Evolutionary conservation across 2,329 filamentous ascomycete genomes (phyloP), one percentile per base, ranked within the genome.

Genomic region (Alternaria burnsii): DNA sequence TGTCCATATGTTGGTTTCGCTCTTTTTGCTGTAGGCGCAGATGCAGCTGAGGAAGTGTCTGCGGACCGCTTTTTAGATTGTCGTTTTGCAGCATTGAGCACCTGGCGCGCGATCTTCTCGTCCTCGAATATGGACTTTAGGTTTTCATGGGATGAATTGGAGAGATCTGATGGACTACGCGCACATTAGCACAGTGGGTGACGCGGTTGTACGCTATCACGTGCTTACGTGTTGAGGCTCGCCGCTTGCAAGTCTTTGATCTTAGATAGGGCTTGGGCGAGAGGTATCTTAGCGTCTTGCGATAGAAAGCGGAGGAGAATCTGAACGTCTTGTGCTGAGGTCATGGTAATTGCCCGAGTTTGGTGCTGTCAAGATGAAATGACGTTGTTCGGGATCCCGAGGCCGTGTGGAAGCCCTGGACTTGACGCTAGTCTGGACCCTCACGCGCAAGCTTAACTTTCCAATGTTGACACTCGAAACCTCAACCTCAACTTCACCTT

Each of bases 81-180:
- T 18, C 84, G 79, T 75, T 87, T 88, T 2, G 86, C 85, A 32
- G 86, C 85, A 65, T 83, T 85, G 46, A 84, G 76, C 14, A 88
- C 80, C 71, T 87, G 84, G 67, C 86, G 87, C 14, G 84, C 81
- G 4, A 83, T 42, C 67, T 88, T 88, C 8, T 85, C 82, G 55
- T 88, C 85, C 16, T 66, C 61, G 60, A 84, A 82, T 11, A 83
- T 73, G 3, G 73, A 60, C 60, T 82, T 78, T 14, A 88, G 66
- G 4, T 66, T 73, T 43, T 77, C 70, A 20, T 83, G 61, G 32
- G 84, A 78, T 20, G 81, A 75, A 66, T 85, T 86, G 12, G 85
- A 78, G 14, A 88, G 79, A 28, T 79, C 73, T 24, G 84, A 80
- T 32, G 81, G 71, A 50, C 80, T 82, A 61, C 28, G 38, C 30